Conservation (phyloP, 1,284 basidiomycete species). For the Melampsora americana region DNA sequence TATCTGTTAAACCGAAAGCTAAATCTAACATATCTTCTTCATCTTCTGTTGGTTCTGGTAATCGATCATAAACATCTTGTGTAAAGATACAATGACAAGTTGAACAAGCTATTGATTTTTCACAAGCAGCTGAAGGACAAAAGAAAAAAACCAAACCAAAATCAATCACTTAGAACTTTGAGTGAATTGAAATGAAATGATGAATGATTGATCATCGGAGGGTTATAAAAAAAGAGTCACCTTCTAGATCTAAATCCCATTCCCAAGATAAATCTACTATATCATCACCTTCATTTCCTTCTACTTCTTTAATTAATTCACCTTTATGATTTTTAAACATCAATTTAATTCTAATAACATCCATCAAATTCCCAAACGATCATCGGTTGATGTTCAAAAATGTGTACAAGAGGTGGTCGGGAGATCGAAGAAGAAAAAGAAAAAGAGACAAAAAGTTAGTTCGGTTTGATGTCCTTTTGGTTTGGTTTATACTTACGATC, state of each 20-base stretch:
- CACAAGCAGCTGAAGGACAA: slow-evolving; percentile 70
- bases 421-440: too few relatives aligned
- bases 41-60: slow-evolving; percentile 91
- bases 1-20: slow-evolving; percentile 94
- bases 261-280: slow-evolving; percentile 87
- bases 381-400: too few relatives aligned
- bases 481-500: too few relatives aligned
- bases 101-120: slow-evolving; percentile 93
- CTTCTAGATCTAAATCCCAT: slow-evolving; percentile 95
- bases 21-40: slow-evolving; percentile 99
- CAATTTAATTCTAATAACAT: slow-evolving; percentile 74
- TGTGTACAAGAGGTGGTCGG: too few relatives aligned
- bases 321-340: slow-evolving; percentile 88
- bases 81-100: slow-evolving; percentile 93
- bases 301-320: slow-evolving; percentile 74
- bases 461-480: too few relatives aligned
- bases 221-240: too few relatives aligned
- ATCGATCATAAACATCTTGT: slow-evolving; percentile 73
- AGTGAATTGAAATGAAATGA: too few relatives aligned
- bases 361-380: too few relatives aligned
- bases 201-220: too few relatives aligned
- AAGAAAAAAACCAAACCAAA: too few relatives aligned
- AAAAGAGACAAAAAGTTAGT: too few relatives aligned
- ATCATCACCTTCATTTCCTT: slow-evolving; percentile 91
- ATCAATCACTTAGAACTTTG: too few relatives aligned